Conservation (phyloP, 169 alveolate species). For the Eimeria acervulina region DNA sequence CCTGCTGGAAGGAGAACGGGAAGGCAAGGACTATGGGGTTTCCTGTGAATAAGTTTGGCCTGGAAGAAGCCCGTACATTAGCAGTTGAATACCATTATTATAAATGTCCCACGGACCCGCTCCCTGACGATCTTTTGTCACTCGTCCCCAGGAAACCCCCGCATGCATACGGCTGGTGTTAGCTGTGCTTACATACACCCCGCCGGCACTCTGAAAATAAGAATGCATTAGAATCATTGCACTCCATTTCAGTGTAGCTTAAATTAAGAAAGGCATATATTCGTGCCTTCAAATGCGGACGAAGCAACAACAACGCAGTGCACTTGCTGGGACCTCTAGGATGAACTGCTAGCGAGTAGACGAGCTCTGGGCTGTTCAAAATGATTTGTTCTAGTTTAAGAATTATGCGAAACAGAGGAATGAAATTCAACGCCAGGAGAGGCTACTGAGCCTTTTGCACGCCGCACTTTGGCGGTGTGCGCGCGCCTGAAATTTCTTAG, state of each 20-base stretch:
- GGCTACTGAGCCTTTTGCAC: not conserved
- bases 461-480: not conserved
- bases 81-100: constrained; percentile 77
- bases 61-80: constrained; percentile 75
- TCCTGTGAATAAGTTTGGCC: constrained; percentile 80
- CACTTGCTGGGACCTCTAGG: not conserved
- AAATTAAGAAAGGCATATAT: not conserved
- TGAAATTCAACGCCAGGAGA: not conserved
- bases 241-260: not conserved
- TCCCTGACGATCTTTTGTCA: constrained; percentile 65
- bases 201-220: not conserved
- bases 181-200: not conserved
- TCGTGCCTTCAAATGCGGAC: not conserved
- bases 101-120: constrained; percentile 79
- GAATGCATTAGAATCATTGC: not conserved
- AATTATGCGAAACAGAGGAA: not conserved
- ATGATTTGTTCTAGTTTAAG: not conserved
- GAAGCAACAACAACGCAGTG: not conserved
- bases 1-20: constrained; percentile 82
- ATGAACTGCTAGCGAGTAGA: not conserved
- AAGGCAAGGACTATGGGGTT: constrained; percentile 77
- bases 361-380: not conserved
- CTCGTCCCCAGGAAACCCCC: constrained; percentile 49
- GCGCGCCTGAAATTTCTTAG: not conserved
- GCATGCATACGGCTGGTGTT: constrained; percentile 79